These are phyloP conservation scores for Epicoccum nigrum DNA, from an alignment of 2,329 filamentous ascomycete genomes.

Conservation along the genomic window DNA sequence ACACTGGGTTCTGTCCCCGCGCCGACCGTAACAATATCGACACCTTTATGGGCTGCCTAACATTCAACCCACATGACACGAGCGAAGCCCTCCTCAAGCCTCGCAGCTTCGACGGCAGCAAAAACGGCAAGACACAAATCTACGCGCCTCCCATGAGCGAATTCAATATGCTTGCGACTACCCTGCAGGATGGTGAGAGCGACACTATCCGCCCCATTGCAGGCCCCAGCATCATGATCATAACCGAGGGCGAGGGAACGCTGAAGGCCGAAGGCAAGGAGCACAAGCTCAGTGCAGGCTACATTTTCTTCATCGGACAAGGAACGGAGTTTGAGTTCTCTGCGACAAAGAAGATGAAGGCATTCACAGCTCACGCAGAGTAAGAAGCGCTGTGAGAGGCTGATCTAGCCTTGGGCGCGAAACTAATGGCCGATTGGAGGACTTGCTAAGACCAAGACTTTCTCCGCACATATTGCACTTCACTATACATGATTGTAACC, in stretches of 20 bases:
- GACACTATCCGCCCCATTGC: slow-evolving; percentile 63
- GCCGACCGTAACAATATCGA: slow-evolving; percentile 69
- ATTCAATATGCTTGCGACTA: slow-evolving; percentile 70
- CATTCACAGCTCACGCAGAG: slow-evolving; percentile 58
- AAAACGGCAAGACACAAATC: slow-evolving; percentile 65
- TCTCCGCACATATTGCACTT: slow-evolving; percentile 22
- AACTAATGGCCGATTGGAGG: slow-evolving; percentile 27
- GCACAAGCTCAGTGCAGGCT: slow-evolving; percentile 64
- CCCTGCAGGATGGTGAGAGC: slow-evolving; percentile 62
- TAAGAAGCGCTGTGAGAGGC: slow-evolving; percentile 30
- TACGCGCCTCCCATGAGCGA: slow-evolving; percentile 73
- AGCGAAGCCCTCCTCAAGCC: slow-evolving; percentile 63
- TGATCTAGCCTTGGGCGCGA: slow-evolving; percentile 18
- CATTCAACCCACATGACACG: slow-evolving; percentile 66
- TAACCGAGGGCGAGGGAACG: slow-evolving; percentile 64
- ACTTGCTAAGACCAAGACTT: slow-evolving; percentile 13
- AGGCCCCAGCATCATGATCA: slow-evolving; percentile 69
- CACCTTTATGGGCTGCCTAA: slow-evolving; percentile 67
- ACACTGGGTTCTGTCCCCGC: slow-evolving; percentile 74
- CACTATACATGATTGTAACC: slow-evolving; percentile 16
- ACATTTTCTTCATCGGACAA: slow-evolving; percentile 70
- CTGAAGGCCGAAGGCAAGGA: slow-evolving; percentile 61
- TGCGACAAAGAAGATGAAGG: slow-evolving; percentile 52
- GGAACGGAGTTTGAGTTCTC: slow-evolving; percentile 57
- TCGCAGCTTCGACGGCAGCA: slow-evolving; percentile 57